Percentiles rank a stretch among this genome's conserved stretches.
Conservation (phyloP, 768 basidiomycete genomes). For the Pleurotus pulmonarius region DNA sequence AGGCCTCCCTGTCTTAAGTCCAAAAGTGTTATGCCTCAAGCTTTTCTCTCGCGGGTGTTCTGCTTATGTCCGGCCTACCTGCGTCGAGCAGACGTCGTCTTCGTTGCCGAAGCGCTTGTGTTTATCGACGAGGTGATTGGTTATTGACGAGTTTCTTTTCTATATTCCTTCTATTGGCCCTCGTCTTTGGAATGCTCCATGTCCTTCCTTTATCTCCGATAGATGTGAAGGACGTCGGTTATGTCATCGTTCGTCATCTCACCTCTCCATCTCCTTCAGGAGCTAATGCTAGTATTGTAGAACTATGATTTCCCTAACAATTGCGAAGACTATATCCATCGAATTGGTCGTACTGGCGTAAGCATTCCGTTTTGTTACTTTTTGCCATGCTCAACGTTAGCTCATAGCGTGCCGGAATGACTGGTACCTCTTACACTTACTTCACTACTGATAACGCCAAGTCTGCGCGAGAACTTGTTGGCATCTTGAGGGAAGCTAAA, state of each 20-base stretch:
- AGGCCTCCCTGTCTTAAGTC: constrained; percentile 5
- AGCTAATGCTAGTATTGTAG: constrained; percentile 34
- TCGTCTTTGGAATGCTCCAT: constrained; percentile 29
- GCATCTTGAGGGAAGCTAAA: constrained; percentile 85
- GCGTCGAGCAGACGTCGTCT: constrained; percentile 6
- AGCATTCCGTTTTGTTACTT: constrained; percentile 15
- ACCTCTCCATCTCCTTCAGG: background rate
- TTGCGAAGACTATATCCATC: constrained; percentile 97
- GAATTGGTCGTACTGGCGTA: constrained; percentile 96
- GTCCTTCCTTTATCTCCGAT: constrained; percentile 25
- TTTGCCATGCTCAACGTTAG: constrained; percentile 12
- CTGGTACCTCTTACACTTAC: constrained; percentile 91
- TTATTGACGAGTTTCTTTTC: constrained; percentile 45
- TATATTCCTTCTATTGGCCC: constrained; percentile 20
- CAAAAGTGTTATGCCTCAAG: constrained; percentile 3
- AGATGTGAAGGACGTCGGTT: constrained; percentile 99
- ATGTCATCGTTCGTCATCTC: constrained; percentile 76
- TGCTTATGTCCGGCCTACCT: constrained; percentile 2
- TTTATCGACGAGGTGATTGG: constrained; percentile 24
- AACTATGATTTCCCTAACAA: constrained; percentile 99
- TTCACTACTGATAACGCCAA: constrained; percentile 97
- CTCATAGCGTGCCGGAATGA: constrained; percentile 81
- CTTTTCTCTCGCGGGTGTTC: background rate
- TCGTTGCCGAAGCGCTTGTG: constrained; percentile 45
- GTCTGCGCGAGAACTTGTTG: constrained; percentile 86